Conservation (phyloP, 192 early-diverging fungal genomes). For the Phlyctochytrium bullatum region DNA sequence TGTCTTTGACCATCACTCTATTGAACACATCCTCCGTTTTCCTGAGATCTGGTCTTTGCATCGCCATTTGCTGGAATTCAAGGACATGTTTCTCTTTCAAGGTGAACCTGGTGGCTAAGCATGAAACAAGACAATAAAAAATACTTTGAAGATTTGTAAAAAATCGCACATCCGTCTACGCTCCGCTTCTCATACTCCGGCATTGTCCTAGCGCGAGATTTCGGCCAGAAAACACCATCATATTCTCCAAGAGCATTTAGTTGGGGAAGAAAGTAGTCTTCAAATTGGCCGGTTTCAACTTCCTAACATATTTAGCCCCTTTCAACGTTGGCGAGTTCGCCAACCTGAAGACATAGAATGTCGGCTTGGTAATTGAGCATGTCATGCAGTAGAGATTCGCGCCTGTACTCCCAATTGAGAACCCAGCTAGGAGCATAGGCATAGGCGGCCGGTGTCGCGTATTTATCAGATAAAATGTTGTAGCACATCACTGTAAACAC, state of each 20-base stretch:
- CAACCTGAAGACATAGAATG: conserved; percentile 86
- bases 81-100: conserved; percentile 81
- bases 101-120: conserved; percentile 64
- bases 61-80: conserved; percentile 93
- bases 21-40: conserved; percentile 94
- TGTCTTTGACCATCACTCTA: conserved; percentile 96
- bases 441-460: conserved; percentile 83
- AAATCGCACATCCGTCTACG: conserved; percentile 96
- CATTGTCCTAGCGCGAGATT: conserved; percentile 94
- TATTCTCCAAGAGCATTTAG: conserved; percentile 73
- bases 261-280: conserved; percentile 81
- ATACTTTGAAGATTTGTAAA: conserved; percentile 85
- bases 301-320: conserved; percentile 58
- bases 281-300: conserved; percentile 80
- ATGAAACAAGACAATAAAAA: conserved; percentile 10
- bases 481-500: conserved; percentile 87
- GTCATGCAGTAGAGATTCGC: conserved; percentile 82
- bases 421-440: conserved; percentile 96
- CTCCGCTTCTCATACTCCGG: conserved; percentile 75
- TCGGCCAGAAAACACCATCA: conserved; percentile 90
- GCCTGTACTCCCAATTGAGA: conserved; percentile 89
- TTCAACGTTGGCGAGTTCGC: conserved; percentile 1
- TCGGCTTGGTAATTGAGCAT: conserved; percentile 85
- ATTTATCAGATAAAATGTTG: conserved; percentile 88
- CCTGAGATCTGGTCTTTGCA: conserved; percentile 82